phyloP scores from a whole-genome alignment of 192 early-diverging fungal species.

The Kickxella alabastrina region DNA sequence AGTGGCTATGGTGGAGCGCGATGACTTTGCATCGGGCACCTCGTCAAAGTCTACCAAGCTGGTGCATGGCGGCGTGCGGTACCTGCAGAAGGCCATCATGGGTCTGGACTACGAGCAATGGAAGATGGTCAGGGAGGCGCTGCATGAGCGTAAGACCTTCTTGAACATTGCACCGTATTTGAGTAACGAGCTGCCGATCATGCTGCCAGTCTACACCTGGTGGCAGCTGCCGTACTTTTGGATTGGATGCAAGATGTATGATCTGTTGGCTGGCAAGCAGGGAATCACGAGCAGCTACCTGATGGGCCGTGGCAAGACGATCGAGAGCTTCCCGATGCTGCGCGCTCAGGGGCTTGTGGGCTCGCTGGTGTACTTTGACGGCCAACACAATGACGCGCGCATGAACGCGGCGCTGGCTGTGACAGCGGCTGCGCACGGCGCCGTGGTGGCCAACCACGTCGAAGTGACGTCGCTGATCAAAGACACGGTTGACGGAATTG shows the following conservation, averaged over 20 bases:
- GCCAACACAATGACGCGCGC: conserved; percentile 95
- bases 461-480: conserved; percentile 84
- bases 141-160: conserved; percentile 92
- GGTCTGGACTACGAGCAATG: conserved; percentile 95
- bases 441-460: conserved; percentile 88
- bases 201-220: conserved; percentile 93
- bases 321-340: conserved; percentile 96
- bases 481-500: conserved; percentile 52
- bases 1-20: conserved; percentile 91
- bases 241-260: conserved; percentile 90
- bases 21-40: conserved; percentile 93
- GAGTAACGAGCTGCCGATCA: conserved; percentile 86
- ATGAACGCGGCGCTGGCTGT: conserved; percentile 94
- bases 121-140: conserved; percentile 91
- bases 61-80: conserved; percentile 95
- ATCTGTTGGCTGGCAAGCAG: conserved; percentile 80
- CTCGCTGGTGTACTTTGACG: conserved; percentile 97
- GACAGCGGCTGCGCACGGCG: conserved; percentile 86
- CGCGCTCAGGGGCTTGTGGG: conserved; percentile 82
- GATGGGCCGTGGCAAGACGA: conserved; percentile 75
- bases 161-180: conserved; percentile 96
- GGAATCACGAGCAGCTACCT: conserved; percentile 80
- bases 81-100: conserved; percentile 93
- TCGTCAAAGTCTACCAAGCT: conserved; percentile 91
- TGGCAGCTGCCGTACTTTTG: conserved; percentile 98